Evolutionary conservation across 768 basidiomycete genomes (phyloP).

Genomic region (Goffeauzyma gilvescens): DNA sequence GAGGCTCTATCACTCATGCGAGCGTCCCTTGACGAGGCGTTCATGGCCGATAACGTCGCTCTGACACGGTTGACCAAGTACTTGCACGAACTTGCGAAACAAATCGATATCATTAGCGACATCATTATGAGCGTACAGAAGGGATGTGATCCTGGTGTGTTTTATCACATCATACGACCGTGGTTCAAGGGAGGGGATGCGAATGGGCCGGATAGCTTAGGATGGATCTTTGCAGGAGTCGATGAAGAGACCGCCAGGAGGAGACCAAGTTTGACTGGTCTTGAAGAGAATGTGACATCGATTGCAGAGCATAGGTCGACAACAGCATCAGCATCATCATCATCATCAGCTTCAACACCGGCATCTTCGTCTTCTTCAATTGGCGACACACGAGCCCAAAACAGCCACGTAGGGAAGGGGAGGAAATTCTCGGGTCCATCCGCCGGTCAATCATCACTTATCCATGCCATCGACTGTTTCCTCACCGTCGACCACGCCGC

Average conservation of each 20-base stretch:
- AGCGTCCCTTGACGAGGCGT: slow-evolving; percentile 66
- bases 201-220: slow-evolving; percentile 30
- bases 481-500: slow-evolving; percentile 26
- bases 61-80: slow-evolving; percentile 48
- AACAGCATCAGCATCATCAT: background rate
- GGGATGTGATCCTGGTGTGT: slow-evolving; percentile 53
- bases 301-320: background rate
- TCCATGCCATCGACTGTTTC: slow-evolving; percentile 37
- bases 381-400: slow-evolving; percentile 7
- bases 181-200: slow-evolving; percentile 77
- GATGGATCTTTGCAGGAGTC: slow-evolving; percentile 57
- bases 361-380: too few relatives aligned
- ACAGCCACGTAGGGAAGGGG: slow-evolving; percentile 1
- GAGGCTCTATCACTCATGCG: slow-evolving; percentile 73
- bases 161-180: slow-evolving; percentile 75
- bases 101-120: slow-evolving; percentile 46
- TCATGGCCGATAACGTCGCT: slow-evolving; percentile 54
- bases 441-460: slow-evolving; percentile 81
- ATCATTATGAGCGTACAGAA: slow-evolving; percentile 49
- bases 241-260: slow-evolving; percentile 15
- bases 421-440: slow-evolving; percentile 59
- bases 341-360: background rate
- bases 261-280: too few relatives aligned
- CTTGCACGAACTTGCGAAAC: slow-evolving; percentile 43
- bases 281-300: background rate